phyloP scores from a whole-genome alignment of 1,284 basidiomycete genomes.

The Cutaneotrichosporon cavernicola region DNA sequence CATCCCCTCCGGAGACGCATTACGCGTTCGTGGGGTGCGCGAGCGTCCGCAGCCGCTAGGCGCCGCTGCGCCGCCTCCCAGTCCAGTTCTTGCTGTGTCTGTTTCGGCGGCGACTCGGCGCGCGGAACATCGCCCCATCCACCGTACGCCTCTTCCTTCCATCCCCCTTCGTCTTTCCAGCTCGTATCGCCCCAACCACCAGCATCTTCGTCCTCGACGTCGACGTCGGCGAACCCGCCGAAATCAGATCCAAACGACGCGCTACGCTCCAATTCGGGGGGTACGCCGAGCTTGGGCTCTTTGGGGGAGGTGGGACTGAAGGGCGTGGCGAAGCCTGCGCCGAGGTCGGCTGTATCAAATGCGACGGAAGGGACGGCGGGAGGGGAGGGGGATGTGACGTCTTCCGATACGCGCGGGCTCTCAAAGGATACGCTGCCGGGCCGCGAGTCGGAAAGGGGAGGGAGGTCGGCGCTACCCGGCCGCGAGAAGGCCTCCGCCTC shows the following conservation, averaged over 20 bases:
- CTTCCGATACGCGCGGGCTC: background rate
- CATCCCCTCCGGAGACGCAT: slow-evolving; percentile 39
- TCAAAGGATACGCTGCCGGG: background rate
- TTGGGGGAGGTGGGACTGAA: slow-evolving; percentile 2
- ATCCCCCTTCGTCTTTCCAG: slow-evolving; percentile 2
- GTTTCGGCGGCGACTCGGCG: background rate
- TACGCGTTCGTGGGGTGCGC: slow-evolving; percentile 45
- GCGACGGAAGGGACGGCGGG: slow-evolving; percentile 1
- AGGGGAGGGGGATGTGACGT: background rate
- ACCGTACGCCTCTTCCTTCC: slow-evolving; percentile 20
- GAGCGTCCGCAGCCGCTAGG: slow-evolving; percentile 34
- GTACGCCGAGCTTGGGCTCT: background rate
- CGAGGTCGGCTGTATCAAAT: slow-evolving; percentile 6
- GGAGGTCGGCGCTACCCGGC: background rate
- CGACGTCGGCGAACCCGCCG: slow-evolving; percentile 19
- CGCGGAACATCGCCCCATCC: slow-evolving; percentile 31
- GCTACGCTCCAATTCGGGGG: slow-evolving; percentile 8
- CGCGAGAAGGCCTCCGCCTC: slow-evolving; percentile 9
- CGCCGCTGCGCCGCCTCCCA: slow-evolving; percentile 47
- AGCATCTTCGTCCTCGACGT: slow-evolving; percentile 17
- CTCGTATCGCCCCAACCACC: slow-evolving; percentile 3
- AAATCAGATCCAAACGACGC: slow-evolving; percentile 14
- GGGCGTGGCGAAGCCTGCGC: slow-evolving; percentile 5
- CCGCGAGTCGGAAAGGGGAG: background rate
- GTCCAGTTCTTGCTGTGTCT: slow-evolving; percentile 31